Percentiles rank a stretch among this genome's conserved stretches.
Evolutionary conservation across 441 rosid species (phyloP).

Genomic region (Rhodomyrtus psidioides): DNA sequence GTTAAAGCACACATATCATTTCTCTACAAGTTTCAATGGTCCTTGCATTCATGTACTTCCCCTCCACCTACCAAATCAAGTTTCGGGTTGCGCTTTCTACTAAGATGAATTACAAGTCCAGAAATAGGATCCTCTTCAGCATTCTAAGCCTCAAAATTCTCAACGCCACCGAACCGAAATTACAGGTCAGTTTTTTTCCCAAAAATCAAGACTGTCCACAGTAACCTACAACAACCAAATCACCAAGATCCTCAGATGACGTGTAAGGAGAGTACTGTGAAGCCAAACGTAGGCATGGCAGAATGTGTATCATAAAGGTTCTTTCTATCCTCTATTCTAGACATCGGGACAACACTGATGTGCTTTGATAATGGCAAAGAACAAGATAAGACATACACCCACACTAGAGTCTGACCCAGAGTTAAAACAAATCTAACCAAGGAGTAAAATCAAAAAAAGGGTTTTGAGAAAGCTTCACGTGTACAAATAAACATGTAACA

Average conservation of each 20-base stretch:
- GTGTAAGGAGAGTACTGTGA: neutral
- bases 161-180: neutral
- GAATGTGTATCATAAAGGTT: neutral
- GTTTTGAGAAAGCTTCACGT: neutral
- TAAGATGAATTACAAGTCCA: neutral
- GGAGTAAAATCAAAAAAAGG: neutral
- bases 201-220: neutral
- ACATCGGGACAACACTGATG: neutral
- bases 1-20: neutral
- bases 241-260: neutral
- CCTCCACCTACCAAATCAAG: neutral
- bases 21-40: neutral
- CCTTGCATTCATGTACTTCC: neutral
- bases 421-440: neutral
- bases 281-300: neutral
- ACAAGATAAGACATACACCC: neutral
- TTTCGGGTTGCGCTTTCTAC: neutral
- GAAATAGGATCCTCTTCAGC: neutral
- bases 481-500: neutral
- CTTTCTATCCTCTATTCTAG: neutral
- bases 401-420: neutral
- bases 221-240: neutral
- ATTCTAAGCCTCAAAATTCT: neutral
- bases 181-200: neutral
- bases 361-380: neutral